phyloP scores from a whole-genome alignment of 805 yeast genomes.

The Candida koratica region DNA sequence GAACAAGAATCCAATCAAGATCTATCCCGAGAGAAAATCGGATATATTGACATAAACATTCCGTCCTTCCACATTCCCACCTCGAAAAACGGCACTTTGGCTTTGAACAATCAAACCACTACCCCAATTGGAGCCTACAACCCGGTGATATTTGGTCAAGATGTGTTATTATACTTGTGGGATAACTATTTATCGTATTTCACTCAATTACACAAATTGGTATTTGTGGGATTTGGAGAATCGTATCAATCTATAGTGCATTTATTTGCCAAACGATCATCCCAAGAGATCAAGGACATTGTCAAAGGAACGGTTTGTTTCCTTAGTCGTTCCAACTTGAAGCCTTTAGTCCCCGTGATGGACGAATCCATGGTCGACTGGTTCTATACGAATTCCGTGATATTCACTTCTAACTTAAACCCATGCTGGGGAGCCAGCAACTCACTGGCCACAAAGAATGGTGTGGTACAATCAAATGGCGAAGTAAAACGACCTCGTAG shows the following conservation, averaged over 20 bases:
- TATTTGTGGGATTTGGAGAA: conserved; percentile 86
- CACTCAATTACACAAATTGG: conserved; percentile 57
- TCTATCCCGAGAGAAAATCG: conserved; percentile 39
- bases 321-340: conserved; percentile 62
- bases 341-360: conserved; percentile 77
- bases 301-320: conserved; percentile 71
- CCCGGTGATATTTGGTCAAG: conserved; percentile 69
- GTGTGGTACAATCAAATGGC: conserved; percentile 18
- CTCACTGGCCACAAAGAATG: conserved; percentile 19
- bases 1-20: conserved; percentile 25
- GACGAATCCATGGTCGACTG: conserved; percentile 90
- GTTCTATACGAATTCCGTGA: conserved; percentile 81
- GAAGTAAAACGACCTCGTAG: conserved; percentile 70
- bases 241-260: conserved; percentile 85
- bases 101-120: conserved; percentile 14
- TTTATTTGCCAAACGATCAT: conserved; percentile 73
- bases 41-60: conserved; percentile 78
- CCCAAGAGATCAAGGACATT: conserved; percentile 48
- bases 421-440: conserved; percentile 62
- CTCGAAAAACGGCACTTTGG: conserved; percentile 25
- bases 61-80: conserved; percentile 52
- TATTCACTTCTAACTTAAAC: conserved; percentile 72
- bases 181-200: conserved; percentile 83
- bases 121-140: conserved; percentile 42
- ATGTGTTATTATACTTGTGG: conserved; percentile 76